Evolutionary conservation across 768 basidiomycete genomes (phyloP), one percentile per base, ranked within the genome.

Genomic region (Fomitopsis serialis): DNA sequence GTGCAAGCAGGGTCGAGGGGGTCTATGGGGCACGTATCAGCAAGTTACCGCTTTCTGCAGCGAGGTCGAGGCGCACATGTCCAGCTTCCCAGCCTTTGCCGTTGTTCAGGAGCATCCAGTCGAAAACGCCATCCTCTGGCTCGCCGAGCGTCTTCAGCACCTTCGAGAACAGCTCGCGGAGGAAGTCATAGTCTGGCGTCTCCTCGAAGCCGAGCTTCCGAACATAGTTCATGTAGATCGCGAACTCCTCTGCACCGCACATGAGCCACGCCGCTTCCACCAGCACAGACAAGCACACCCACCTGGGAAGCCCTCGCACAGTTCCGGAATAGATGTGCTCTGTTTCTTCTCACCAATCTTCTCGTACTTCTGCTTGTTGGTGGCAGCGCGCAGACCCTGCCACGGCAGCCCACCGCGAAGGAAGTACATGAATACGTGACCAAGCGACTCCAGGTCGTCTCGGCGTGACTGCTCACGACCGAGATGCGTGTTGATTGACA

Each of bases 331-430:
- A 7, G 82, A 78, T 15, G 96, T 97, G 8, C 82, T 88, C 71
- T 98, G 96, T 74, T 93, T 99, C 80, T 98, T 98, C 75, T 97
- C 97, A 45, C 96, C 97, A 61, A 99, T 99, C 77, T 98, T 98
- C 73, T 99, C 97, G 68, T 99, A 99, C 74, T 98, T 98, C 70
- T 98, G 96, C 74, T 98, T 98, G 78, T 99, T 98, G 1, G 96
- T 99, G 9, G 94, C 94, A 21, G 96, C 97, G 65, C 95, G 85
- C 57, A 99, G 76, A 44, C 96, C 96, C 68, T 99, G 96, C 96
- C 96, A 99, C 24, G 96, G 96, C 52, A 99, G 78, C 19, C 94
- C 93, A 23, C 96, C 96, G 4, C 96, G 81, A 61, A 99, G 70
- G 71, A 99, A 99, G 71, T 99, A 99, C 91, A 99, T 98, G 76